These are phyloP conservation scores for Chalciporus pseudorubinellus DNA, from an alignment of 768 basidiomycete genomes.

Conservation along the genomic window DNA sequence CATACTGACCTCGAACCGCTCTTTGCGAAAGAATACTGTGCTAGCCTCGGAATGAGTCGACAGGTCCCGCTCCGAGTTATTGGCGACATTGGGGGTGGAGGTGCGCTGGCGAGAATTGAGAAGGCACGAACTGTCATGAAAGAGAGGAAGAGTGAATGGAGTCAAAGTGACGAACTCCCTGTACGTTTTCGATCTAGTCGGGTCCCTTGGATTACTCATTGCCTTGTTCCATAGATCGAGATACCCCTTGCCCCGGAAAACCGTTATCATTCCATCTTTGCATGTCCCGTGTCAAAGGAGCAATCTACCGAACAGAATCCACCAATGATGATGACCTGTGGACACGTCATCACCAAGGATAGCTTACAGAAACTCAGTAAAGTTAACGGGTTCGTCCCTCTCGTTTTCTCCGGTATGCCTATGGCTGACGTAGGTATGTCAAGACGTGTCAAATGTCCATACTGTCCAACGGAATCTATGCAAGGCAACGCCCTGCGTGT, in stretches of 20 bases:
- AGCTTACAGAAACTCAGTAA: conserved; percentile 89
- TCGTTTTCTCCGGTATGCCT: neutral
- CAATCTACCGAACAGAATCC: conserved; percentile 92
- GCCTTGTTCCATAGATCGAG: conserved; percentile 66
- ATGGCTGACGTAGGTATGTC: neutral
- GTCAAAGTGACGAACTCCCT: conserved; percentile 83
- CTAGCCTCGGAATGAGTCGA: conserved; percentile 81
- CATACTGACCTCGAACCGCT: conserved; percentile 78
- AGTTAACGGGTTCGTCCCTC: conserved; percentile 65
- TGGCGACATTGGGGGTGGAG: conserved; percentile 90
- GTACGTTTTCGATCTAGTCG: conserved; percentile 38
- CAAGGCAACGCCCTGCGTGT: conserved; percentile 57
- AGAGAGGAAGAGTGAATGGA: conserved; percentile 92
- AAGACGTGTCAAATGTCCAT: conserved; percentile 94
- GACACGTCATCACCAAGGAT: conserved; percentile 93
- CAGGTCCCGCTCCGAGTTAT: conserved; percentile 87
- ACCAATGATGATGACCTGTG: conserved; percentile 97
- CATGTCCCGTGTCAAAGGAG: conserved; percentile 97
- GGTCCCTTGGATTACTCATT: neutral
- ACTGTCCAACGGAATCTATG: conserved; percentile 83
- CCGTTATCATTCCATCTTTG: conserved; percentile 95
- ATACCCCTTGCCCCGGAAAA: conserved; percentile 84
- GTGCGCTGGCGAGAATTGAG: conserved; percentile 88
- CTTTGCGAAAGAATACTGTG: conserved; percentile 89
- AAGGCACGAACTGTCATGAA: conserved; percentile 94